Evolutionary conservation across 805 yeast genomes (phyloP).

Genomic region (Dipodascus albidus): DNA sequence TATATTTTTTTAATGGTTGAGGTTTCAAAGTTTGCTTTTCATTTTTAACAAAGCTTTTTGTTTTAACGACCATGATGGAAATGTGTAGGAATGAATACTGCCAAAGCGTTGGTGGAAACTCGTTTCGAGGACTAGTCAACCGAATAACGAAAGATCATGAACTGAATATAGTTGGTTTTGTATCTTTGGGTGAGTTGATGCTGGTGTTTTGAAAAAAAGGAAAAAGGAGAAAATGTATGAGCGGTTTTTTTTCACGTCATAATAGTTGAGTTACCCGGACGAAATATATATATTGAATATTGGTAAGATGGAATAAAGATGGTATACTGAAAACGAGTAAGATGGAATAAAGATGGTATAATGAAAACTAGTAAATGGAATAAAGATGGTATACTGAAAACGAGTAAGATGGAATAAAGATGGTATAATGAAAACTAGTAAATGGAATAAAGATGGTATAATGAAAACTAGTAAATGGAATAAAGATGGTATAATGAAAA

Average conservation of each 20-base stretch:
- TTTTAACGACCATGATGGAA: not conserved
- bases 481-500: too few relatives aligned
- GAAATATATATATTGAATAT: too few relatives aligned
- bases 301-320: too few relatives aligned
- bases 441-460: too few relatives aligned
- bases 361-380: too few relatives aligned
- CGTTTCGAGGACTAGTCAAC: not conserved
- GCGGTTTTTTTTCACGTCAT: not conserved
- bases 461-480: too few relatives aligned
- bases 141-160: not conserved
- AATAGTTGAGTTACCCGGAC: slow-evolving; percentile 1
- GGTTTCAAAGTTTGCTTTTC: not conserved
- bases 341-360: too few relatives aligned
- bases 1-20: not conserved
- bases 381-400: too few relatives aligned
- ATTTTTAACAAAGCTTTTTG: not conserved
- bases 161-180: not conserved
- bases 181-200: not conserved
- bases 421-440: too few relatives aligned
- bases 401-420: too few relatives aligned
- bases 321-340: too few relatives aligned
- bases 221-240: slow-evolving; percentile 1
- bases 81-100: not conserved
- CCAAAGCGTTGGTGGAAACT: not conserved
- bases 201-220: not conserved